Evolutionary conservation across 108 stramenopile genomes (phyloP).

Genomic region (Skeletonema costatum): DNA sequence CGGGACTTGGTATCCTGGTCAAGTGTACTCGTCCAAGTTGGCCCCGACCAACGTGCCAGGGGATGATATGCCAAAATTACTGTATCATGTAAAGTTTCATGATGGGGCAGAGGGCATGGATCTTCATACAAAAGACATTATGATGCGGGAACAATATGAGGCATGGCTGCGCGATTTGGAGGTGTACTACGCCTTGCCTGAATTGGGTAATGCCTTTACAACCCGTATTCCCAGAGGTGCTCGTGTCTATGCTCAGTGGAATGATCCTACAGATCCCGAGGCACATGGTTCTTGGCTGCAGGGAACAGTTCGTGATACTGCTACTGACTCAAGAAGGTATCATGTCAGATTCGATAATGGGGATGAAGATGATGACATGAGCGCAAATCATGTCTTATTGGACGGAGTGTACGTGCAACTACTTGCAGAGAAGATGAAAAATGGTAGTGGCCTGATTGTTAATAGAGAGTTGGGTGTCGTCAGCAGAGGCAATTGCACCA

Average conservation of each 20-base stretch:
- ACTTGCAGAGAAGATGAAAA: conserved; percentile 30
- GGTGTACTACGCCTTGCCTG: conserved; percentile 29
- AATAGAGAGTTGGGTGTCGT: not conserved
- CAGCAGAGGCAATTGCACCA: not conserved
- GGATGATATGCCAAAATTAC: conserved; percentile 16
- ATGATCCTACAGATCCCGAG: conserved; percentile 45
- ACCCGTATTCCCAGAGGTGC: conserved; percentile 20
- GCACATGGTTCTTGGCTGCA: conserved; percentile 40
- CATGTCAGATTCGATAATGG: conserved; percentile 46
- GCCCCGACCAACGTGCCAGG: conserved; percentile 22
- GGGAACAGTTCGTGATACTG: conserved; percentile 8
- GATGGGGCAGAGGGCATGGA: conserved; percentile 34
- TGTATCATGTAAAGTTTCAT: conserved; percentile 43
- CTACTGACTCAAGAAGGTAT: conserved; percentile 14
- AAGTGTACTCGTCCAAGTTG: conserved; percentile 24
- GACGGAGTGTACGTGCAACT: conserved; percentile 25
- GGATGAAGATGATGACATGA: conserved; percentile 41
- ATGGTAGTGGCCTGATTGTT: not conserved
- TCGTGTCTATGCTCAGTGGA: conserved; percentile 42
- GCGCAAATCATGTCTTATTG: conserved; percentile 13
- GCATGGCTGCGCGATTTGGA: conserved; percentile 43
- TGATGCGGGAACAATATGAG: conserved; percentile 45
- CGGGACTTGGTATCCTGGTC: conserved; percentile 52
- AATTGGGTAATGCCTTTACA: not conserved
- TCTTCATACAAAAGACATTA: conserved; percentile 38